Conservation (phyloP, 2,329 filamentous ascomycete genomes). For the Pestalotiopsis fici region DNA sequence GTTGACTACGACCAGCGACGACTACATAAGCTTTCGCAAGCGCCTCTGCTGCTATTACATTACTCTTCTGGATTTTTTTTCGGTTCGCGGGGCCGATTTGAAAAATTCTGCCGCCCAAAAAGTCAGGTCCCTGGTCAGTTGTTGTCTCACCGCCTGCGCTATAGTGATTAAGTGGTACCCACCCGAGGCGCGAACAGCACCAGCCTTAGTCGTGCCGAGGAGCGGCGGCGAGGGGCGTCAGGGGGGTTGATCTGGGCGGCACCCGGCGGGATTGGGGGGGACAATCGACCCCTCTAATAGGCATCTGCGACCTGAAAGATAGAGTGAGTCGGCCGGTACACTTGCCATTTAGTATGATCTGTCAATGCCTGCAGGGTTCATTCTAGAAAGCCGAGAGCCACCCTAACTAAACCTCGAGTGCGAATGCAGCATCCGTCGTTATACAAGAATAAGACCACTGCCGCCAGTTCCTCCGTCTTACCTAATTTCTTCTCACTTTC, state of each 20-base stretch:
- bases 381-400: not conserved
- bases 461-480: not conserved
- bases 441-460: not conserved
- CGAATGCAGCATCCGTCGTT: not conserved
- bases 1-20: not conserved
- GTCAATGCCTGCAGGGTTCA: not conserved
- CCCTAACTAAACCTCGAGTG: not conserved
- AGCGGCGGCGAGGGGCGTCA: not conserved
- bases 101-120: constrained; percentile 2
- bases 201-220: constrained; percentile 3
- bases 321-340: not conserved
- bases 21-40: not conserved
- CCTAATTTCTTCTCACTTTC: not conserved
- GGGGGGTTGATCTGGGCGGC: too few relatives aligned
- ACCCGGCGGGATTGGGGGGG: not conserved
- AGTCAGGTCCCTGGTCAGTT: not conserved
- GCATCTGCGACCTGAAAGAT: not conserved
- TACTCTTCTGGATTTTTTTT: not conserved
- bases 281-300: not conserved
- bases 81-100: not conserved
- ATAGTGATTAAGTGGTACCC: not conserved
- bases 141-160: not conserved
- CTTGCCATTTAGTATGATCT: not conserved
- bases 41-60: not conserved
- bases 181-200: not conserved